Percentiles rank a stretch among this genome's conserved stretches.
Evolutionary conservation across 257 asterid species (phyloP).

Genomic region (Solanum virginianum): DNA sequence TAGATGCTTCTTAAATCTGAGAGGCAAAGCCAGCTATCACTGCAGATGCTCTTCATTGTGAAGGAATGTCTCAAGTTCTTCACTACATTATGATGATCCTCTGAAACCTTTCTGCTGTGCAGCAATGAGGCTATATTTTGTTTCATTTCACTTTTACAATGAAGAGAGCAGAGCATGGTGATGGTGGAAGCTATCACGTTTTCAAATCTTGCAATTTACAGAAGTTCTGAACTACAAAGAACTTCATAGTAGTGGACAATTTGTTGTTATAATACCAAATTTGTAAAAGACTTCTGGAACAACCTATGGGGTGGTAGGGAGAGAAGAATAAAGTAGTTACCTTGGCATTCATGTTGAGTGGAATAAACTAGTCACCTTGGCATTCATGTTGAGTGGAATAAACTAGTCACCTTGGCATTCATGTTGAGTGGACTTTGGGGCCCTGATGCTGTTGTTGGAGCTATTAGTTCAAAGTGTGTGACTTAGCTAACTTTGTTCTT

Average conservation of each 20-base stretch:
- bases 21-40: neutral
- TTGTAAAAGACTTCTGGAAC: neutral
- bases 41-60: neutral
- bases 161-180: neutral
- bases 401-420: neutral
- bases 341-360: neutral
- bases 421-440: neutral
- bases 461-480: neutral
- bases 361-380: neutral
- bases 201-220: neutral
- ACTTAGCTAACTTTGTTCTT: neutral
- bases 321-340: neutral
- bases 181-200: neutral
- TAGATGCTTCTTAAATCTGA: neutral
- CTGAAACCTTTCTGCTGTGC: neutral
- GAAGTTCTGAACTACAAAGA: neutral
- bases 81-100: neutral
- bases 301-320: neutral
- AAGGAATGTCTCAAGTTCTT: neutral
- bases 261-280: neutral
- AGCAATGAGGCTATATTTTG: neutral
- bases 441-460: neutral
- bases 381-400: neutral
- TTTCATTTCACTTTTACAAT: neutral
- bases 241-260: neutral